These are phyloP conservation scores for Pleurotus citrinopileatus DNA, from an alignment of 768 basidiomycete genomes.

Conservation along the genomic window DNA sequence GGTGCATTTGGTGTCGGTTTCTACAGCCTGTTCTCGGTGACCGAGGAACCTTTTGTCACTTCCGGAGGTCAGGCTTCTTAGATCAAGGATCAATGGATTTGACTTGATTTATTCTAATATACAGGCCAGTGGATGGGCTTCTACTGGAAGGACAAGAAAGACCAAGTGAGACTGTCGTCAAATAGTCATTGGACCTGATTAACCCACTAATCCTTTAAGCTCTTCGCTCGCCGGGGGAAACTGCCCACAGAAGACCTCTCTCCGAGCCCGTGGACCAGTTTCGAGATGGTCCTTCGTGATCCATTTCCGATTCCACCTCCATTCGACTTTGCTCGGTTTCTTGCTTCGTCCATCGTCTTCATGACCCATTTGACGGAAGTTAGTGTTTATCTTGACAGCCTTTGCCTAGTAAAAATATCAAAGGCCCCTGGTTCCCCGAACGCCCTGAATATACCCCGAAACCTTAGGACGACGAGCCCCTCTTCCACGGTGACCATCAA, in stretches of 20 bases:
- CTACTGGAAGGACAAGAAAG: slow-evolving; percentile 93
- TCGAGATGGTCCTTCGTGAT: slow-evolving; percentile 87
- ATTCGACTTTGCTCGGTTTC: slow-evolving; percentile 87
- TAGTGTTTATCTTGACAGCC: slow-evolving; percentile 79
- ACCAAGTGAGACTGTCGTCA: slow-evolving; percentile 51
- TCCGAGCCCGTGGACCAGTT: slow-evolving; percentile 70
- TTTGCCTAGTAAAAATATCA: slow-evolving; percentile 61
- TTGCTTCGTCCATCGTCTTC: slow-evolving; percentile 91
- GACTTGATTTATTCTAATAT: slow-evolving; percentile 18
- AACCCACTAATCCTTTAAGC: slow-evolving; percentile 34
- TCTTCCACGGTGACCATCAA: slow-evolving; percentile 67
- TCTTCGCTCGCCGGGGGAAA: slow-evolving; percentile 79
- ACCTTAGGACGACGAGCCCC: slow-evolving; percentile 53
- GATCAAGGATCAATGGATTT: slow-evolving; percentile 17
- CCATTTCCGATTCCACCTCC: slow-evolving; percentile 74
- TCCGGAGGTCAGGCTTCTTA: slow-evolving; percentile 56
- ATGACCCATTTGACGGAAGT: slow-evolving; percentile 78
- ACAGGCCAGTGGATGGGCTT: slow-evolving; percentile 91
- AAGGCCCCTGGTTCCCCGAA: slow-evolving; percentile 59
- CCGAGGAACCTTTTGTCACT: slow-evolving; percentile 79
- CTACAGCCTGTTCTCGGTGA: slow-evolving; percentile 73
- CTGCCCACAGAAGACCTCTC: slow-evolving; percentile 39
- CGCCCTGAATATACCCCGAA: slow-evolving; percentile 49
- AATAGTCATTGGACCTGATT: slow-evolving; percentile 1
- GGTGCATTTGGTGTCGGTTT: slow-evolving; percentile 90